Evolutionary conservation across 495 filamentous ascomycete genomes (phyloP), one percentile per base, ranked within the genome.

Genomic region (Usnea hakonensis): DNA sequence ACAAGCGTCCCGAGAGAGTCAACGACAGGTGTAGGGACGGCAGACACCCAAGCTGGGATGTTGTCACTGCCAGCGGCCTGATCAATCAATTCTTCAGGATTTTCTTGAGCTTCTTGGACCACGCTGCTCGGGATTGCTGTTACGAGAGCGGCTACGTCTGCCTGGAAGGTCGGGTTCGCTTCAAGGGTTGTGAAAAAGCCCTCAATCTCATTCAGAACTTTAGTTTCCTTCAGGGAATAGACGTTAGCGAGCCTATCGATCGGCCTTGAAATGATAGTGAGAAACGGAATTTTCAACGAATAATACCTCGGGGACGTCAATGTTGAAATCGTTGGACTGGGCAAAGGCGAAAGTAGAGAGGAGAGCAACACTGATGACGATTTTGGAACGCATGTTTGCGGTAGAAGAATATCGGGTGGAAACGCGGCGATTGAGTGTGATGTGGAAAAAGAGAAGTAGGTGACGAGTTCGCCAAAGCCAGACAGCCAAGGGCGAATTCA

Each of bases 141-240:
- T 10, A 28, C 10, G 44, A 64, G 32, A 37, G 21, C 62, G 21
- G 62, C 55, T 3, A 64, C 14, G 33, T 64, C 62, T 19, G 43
- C 58, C n/a, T 64, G 62, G 62, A 64, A 59, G 23, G 55, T 44
- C 23, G 62, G 46, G 17, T 53, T 58, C 19, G 35, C 21, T 43
- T 58, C 38, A 37, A 59, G 41, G 26, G 56, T 55, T 35, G 62
- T 54, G 11, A 60, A 2, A n/a, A 59, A 64, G 44, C 40, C 38
- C 3, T 37, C 23, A 13, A 16, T 9, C 6, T 64, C 62, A 14
- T 9, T 44, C 8, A 40, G 13, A 21, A 64, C 35, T 52, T 53
- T 64, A 17, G 55, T 21, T 53, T 23, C 62, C 62, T 64, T 23
- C 14, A 17, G 2, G 7, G 2, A 2, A 48, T 55, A 44, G 36